Evolutionary conservation across 1,139 yeast species (phyloP).

Genomic region (Suhomyces anneliseae): DNA sequence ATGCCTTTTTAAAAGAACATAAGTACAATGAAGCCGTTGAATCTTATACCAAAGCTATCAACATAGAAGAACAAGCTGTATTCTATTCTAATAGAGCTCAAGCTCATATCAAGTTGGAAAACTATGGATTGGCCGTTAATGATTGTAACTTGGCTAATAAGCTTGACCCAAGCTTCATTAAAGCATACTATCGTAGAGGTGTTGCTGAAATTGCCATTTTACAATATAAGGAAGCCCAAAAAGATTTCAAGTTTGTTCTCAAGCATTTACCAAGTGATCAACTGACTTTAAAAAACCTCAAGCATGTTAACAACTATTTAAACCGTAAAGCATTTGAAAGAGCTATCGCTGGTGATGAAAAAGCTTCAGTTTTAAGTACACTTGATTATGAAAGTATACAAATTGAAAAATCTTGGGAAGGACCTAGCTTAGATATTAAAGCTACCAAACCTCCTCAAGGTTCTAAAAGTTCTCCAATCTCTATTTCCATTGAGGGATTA

Average conservation of each 20-base stretch:
- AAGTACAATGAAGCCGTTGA: slow-evolving; percentile 68
- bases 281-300: slow-evolving; percentile 62
- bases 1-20: slow-evolving; percentile 62
- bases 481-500: slow-evolving; percentile 34
- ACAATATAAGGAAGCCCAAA: slow-evolving; percentile 72
- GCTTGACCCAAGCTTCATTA: slow-evolving; percentile 65
- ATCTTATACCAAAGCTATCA: slow-evolving; percentile 75
- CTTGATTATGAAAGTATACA: slow-evolving; percentile 52
- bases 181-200: slow-evolving; percentile 84
- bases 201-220: slow-evolving; percentile 76
- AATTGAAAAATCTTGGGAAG: slow-evolving; percentile 62
- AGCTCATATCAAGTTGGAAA: slow-evolving; percentile 81
- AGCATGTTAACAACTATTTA: slow-evolving; percentile 65
- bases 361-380: slow-evolving; percentile 35
- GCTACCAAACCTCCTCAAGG: slow-evolving; percentile 17
- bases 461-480: slow-evolving; percentile 17
- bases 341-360: slow-evolving; percentile 76
- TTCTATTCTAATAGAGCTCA: slow-evolving; percentile 90
- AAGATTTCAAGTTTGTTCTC: slow-evolving; percentile 67
- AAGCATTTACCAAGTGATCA: slow-evolving; percentile 66
- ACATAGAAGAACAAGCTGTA: slow-evolving; percentile 70
- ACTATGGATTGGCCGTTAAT: slow-evolving; percentile 77
- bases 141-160: slow-evolving; percentile 76
- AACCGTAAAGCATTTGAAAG: slow-evolving; percentile 79
- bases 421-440: slow-evolving; percentile 54